Percentiles rank a stretch among this genome's conserved stretches.
Evolutionary conservation across 1,284 basidiomycete species (phyloP).

Genomic region (Sparassis latifolia): DNA sequence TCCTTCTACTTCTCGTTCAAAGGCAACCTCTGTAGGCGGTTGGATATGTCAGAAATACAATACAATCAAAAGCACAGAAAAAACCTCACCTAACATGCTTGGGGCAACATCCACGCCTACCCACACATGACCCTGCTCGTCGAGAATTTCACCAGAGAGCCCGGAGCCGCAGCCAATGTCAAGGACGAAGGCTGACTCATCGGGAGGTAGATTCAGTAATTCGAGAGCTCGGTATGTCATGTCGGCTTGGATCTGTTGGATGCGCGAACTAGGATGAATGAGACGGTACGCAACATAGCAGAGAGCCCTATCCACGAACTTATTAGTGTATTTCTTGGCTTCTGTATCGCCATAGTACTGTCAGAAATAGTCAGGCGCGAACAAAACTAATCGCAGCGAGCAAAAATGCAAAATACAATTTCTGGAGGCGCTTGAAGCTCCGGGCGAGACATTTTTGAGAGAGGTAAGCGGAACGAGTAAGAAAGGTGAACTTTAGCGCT

Average conservation of each 20-base stretch:
- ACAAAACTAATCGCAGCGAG: not conserved
- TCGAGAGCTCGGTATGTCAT: constrained; percentile 98
- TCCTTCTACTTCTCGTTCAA: constrained; percentile 90
- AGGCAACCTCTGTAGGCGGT: constrained; percentile 70
- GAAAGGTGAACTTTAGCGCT: not conserved
- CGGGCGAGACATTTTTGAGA: constrained; percentile 78
- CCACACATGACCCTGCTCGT: constrained; percentile 93
- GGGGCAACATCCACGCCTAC: constrained; percentile 94
- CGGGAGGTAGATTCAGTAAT: constrained; percentile 76
- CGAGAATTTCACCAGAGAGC: constrained; percentile 94
- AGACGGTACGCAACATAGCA: not conserved
- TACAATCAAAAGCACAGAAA: not conserved
- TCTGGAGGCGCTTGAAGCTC: constrained; percentile 96
- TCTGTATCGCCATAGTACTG: constrained; percentile 97
- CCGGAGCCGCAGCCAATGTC: constrained; percentile 99
- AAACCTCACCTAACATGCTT: constrained; percentile 79
- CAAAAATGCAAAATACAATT: constrained; percentile 49
- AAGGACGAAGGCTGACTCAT: constrained; percentile 77
- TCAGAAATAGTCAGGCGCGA: constrained; percentile 5
- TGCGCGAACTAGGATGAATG: constrained; percentile 65
- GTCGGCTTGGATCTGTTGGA: constrained; percentile 94
- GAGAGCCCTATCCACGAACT: constrained; percentile 46
- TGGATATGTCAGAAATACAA: not conserved
- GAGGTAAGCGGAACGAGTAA: too few relatives aligned
- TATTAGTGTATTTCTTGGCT: constrained; percentile 95